Base-by-base conservation (phyloP, 768 basidiomycete species). In the Russula sp. region DNA sequence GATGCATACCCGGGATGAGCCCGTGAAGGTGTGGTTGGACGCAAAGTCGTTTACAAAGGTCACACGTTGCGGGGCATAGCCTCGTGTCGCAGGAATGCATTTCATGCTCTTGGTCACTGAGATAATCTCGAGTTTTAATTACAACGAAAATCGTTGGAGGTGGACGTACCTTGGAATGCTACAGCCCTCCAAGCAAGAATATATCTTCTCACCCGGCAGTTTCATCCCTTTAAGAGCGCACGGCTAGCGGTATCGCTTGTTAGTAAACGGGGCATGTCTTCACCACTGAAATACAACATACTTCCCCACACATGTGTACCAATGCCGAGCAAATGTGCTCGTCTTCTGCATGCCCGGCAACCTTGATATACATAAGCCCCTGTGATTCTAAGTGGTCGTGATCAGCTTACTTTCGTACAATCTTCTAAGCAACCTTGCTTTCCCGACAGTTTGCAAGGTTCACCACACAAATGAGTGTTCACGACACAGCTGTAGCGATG, bases 221-320 rank as follows among this genome's bases (percentile, higher is more conserved):
- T 35, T 51, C 27, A 66, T 63, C 8, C 44, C 59, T 44, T 45
- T 20, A 9, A 68, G 65, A 31, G 27, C 65, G 27, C 67, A 68
- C 1, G 67, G 67, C 67, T 68, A 53, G 42, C 9, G 8, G 7
- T 40, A 32, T 50, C 3, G 20, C 1, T 32, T 1, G 2, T 44
- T 6, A 34, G 31, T 31, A 10, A 16, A 39, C 7, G 7, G n/a
- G 39, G 22, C 22, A 37, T 2, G 4, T 35, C 14, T 37, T 1
- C 3, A 31, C 16, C n/a, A n/a, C n/a, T 1, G 11, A 22, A 37
- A 34, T 32, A 31, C 16, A n/a, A 9, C 63, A 9, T 64, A 81
- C 85, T 77, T 79, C 71, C n/a, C 83, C 84, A 61, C 86, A 87
- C 44, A 78, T 78, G 63, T 87, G 86, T 2, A 77, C 67, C 16